Evolutionary conservation across 2,329 filamentous ascomycete genomes (phyloP).

Genomic region (Apiospora malaysiana): DNA sequence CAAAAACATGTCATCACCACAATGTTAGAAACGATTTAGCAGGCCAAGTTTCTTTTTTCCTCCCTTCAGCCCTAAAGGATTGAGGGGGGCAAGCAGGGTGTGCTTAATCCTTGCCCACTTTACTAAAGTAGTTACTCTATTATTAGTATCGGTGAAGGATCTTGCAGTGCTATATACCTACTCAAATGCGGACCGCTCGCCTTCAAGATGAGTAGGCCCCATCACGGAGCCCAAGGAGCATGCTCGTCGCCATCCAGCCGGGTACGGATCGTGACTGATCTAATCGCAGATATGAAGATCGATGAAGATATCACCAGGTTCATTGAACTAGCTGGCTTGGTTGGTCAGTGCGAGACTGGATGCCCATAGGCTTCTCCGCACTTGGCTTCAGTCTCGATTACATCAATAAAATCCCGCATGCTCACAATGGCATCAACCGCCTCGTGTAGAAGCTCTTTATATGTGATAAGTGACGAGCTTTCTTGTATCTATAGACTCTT

Average conservation of each 20-base stretch:
- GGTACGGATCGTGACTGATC: background rate
- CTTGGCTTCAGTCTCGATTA: too few relatives aligned
- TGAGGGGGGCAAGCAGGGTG: background rate
- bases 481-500: background rate
- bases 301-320: background rate
- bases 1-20: background rate
- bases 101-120: background rate
- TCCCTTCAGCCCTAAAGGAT: background rate
- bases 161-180: background rate
- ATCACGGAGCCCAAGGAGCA: background rate
- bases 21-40: background rate
- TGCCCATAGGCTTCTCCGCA: background rate
- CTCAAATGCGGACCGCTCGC: background rate
- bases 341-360: too few relatives aligned
- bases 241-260: background rate
- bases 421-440: background rate
- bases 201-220: background rate
- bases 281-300: background rate
- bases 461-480: background rate
- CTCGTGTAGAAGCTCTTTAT: background rate
- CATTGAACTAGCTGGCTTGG: too few relatives aligned
- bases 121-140: background rate
- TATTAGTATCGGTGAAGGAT: background rate
- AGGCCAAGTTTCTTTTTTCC: background rate
- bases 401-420: background rate